Percentiles rank a stretch among this genome's conserved stretches.
These are phyloP conservation scores for Quercus lobata DNA, from an alignment of 331 rosid species.

Conservation along the genomic window DNA sequence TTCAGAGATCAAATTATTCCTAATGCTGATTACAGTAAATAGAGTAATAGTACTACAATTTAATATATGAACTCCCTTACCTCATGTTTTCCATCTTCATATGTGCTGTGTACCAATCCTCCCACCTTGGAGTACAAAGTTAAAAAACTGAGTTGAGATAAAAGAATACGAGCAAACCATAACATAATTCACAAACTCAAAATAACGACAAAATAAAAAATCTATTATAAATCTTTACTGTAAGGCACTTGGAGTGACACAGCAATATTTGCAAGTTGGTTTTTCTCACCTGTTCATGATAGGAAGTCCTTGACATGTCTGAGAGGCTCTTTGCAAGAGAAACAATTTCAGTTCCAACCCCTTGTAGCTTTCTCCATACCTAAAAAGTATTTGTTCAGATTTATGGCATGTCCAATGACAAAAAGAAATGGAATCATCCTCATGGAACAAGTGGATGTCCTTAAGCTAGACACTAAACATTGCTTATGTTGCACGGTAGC, in stretches of 20 bases:
- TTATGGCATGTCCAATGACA: not conserved
- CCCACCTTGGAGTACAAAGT: conserved; percentile 38
- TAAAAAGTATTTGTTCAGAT: conserved; percentile 14
- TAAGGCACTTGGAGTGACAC: not conserved
- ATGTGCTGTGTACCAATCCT: conserved; percentile 25
- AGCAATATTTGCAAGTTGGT: not conserved
- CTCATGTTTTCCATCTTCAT: conserved; percentile 37
- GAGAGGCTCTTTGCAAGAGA: conserved; percentile 71
- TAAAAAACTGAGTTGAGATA: conserved; percentile 11
- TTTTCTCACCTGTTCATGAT: conserved; percentile 54
- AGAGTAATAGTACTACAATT: not conserved
- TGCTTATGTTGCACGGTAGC: not conserved
- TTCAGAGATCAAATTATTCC: not conserved
- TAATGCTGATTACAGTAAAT: not conserved
- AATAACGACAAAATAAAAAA: too few relatives aligned
- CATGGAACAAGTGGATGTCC: not conserved
- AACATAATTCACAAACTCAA: not conserved
- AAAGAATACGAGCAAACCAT: conserved; percentile 3
- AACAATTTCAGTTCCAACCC: conserved; percentile 54
- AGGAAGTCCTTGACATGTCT: conserved; percentile 56
- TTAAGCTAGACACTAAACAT: not conserved
- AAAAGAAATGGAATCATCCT: not conserved
- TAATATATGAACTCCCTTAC: conserved; percentile 18
- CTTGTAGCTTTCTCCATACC: conserved; percentile 80
- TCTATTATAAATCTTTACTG: not conserved